Percentiles rank a stretch among this genome's conserved stretches.
Conservation (phyloP, 345 rosid genomes). For the Cardamine chenopodiifolia region DNA sequence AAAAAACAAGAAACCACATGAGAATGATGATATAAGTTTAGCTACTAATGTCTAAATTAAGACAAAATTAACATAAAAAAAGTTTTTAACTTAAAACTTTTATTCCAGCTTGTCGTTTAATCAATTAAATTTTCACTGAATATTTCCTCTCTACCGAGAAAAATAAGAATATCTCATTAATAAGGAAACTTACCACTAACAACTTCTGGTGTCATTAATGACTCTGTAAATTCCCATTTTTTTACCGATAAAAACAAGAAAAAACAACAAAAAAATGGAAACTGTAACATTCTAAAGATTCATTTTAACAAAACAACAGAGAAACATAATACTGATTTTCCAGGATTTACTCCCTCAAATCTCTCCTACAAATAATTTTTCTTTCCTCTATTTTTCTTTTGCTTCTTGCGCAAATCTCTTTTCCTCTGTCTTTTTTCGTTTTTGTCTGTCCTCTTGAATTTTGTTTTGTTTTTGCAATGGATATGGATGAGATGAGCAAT, state of each 20-base stretch:
- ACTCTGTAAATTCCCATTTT: constrained; percentile 34
- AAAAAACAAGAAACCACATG: constrained; percentile 37
- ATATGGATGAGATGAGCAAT: constrained; percentile 33
- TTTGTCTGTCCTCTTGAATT: neutral
- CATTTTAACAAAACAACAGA: constrained; percentile 17
- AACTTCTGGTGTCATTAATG: constrained; percentile 20
- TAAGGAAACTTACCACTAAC: constrained; percentile 34
- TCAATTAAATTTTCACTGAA: constrained; percentile 2
- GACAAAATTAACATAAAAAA: neutral
- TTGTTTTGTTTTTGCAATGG: constrained; percentile 38
- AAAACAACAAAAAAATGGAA: constrained; percentile 31
- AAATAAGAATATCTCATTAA: constrained; percentile 4
- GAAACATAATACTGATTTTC: constrained; percentile 35
- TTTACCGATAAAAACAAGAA: neutral
- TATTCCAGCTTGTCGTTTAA: neutral
- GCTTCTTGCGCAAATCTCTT: neutral
- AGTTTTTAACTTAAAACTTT: neutral
- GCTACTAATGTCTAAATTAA: constrained; percentile 30
- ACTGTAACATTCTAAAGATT: constrained; percentile 38
- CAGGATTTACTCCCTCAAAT: constrained; percentile 41
- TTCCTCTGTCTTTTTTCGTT: neutral
- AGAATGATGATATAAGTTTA: constrained; percentile 10
- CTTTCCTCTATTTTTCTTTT: constrained; percentile 1
- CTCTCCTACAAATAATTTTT: constrained; percentile 38
- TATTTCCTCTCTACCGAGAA: neutral